phyloP scores from a whole-genome alignment of 2,329 filamentous ascomycete species.

The Cercospora canescens region DNA sequence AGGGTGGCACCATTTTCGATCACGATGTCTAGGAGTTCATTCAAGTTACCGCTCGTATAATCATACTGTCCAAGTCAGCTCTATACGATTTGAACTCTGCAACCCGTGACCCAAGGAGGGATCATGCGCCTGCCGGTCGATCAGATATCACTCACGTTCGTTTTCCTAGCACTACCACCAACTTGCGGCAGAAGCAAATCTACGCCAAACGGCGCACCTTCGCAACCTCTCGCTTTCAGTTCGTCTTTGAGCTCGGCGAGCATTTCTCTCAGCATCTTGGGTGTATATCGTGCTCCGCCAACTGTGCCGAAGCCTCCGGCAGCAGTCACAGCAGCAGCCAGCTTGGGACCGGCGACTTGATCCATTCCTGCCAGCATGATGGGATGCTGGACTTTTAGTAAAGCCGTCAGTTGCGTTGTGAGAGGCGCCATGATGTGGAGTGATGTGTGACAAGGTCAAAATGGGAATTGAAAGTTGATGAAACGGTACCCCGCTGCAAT shows the following conservation, averaged over 20 bases:
- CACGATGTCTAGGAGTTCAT: conserved; percentile 83
- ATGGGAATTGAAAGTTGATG: background rate
- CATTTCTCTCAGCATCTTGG: conserved; percentile 92
- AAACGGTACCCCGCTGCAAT: background rate
- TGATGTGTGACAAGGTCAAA: background rate
- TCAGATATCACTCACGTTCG: conserved; percentile 37
- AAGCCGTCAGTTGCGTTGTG: conserved; percentile 84
- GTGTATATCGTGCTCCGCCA: conserved; percentile 89
- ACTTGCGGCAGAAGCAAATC: conserved; percentile 91
- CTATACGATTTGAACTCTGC: background rate
- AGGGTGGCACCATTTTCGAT: conserved; percentile 86
- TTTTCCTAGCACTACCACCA: conserved; percentile 88
- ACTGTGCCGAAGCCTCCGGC: conserved; percentile 94
- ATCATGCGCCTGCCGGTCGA: background rate
- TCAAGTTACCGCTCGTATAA: conserved; percentile 97
- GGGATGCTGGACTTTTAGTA: conserved; percentile 95
- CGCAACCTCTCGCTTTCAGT: conserved; percentile 58
- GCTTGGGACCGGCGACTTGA: conserved; percentile 90
- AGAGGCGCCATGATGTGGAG: conserved; percentile 58
- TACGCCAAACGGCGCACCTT: conserved; percentile 84
- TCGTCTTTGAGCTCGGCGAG: conserved; percentile 88
- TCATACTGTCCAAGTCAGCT: conserved; percentile 60
- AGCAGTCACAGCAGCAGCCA: conserved; percentile 93
- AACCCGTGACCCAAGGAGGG: background rate
- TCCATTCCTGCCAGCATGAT: conserved; percentile 97